Conservation (phyloP, 2,329 filamentous ascomycete species). For the Xylariaceae sp. region DNA sequence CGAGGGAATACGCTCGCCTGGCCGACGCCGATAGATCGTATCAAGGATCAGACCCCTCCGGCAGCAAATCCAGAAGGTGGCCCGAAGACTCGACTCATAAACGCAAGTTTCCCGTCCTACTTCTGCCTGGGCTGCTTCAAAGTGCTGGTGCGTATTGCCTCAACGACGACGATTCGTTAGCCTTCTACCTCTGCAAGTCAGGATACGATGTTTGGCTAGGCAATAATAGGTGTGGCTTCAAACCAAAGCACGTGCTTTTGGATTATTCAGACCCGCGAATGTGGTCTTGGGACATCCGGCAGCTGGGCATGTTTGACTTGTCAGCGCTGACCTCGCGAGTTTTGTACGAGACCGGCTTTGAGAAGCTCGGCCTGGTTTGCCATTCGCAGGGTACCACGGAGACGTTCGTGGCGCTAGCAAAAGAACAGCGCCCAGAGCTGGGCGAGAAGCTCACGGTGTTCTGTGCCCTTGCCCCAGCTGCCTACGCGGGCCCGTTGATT, state of each 20-base stretch:
- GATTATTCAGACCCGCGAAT: conserved; percentile 74
- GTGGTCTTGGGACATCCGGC: conserved; percentile 95
- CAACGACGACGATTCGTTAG: conserved; percentile 83
- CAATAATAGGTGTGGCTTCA: conserved; percentile 85
- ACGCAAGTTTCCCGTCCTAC: conserved; percentile 72
- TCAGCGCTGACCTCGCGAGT: conserved; percentile 75
- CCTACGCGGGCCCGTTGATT: conserved; percentile 81
- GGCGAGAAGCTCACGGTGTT: conserved; percentile 81
- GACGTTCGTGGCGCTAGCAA: conserved; percentile 79
- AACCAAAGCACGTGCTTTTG: conserved; percentile 68
- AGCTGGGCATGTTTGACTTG: conserved; percentile 88
- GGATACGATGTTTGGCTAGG: conserved; percentile 95
- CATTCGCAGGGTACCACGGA: conserved; percentile 92
- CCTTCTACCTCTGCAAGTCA: conserved; percentile 86
- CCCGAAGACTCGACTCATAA: conserved; percentile 37
- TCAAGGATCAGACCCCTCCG: conserved; percentile 59
- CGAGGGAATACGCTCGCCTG: conserved; percentile 59
- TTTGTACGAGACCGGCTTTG: conserved; percentile 73
- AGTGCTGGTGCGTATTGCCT: conserved; percentile 83
- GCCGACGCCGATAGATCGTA: conserved; percentile 44
- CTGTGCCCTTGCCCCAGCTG: conserved; percentile 84
- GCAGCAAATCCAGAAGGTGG: conserved; percentile 35
- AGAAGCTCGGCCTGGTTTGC: conserved; percentile 74
- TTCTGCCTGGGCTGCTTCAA: conserved; percentile 86
- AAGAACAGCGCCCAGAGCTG: conserved; percentile 81